phyloP scores from a whole-genome alignment of 768 basidiomycete genomes.

The Phlebiopsis flavidoalba region DNA sequence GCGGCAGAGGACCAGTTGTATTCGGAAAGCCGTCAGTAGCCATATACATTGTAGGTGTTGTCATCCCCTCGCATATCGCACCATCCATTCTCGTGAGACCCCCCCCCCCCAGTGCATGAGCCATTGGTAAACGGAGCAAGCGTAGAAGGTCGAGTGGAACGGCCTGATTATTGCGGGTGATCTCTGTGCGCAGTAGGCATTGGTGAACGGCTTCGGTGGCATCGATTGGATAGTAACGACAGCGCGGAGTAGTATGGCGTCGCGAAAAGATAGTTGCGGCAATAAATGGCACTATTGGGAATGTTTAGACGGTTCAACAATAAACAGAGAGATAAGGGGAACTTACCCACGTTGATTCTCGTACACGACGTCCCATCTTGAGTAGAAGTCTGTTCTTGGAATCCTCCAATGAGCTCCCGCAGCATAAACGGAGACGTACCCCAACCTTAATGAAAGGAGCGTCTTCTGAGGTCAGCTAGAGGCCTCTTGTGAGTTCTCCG shows the following conservation, averaged over 20 bases:
- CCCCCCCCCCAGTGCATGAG: slow-evolving; percentile 75
- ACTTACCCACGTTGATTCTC: slow-evolving; percentile 79
- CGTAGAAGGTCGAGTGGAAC: slow-evolving; percentile 50
- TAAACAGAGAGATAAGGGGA: background rate
- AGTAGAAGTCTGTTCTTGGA: slow-evolving; percentile 47
- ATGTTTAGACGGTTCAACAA: background rate
- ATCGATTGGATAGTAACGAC: slow-evolving; percentile 65
- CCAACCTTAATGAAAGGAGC: slow-evolving; percentile 13
- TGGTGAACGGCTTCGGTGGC: slow-evolving; percentile 75
- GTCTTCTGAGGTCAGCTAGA: background rate
- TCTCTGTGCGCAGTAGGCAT: slow-evolving; percentile 37
- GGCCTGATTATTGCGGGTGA: slow-evolving; percentile 42
- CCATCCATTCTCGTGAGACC: slow-evolving; percentile 79
- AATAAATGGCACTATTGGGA: slow-evolving; percentile 38
- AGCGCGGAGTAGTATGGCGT: slow-evolving; percentile 67
- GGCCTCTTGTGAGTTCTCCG: background rate
- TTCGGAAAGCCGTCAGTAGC: slow-evolving; percentile 86
- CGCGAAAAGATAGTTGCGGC: slow-evolving; percentile 74
- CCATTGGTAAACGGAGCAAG: slow-evolving; percentile 78
- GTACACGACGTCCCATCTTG: slow-evolving; percentile 75
- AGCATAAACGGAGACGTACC: slow-evolving; percentile 1
- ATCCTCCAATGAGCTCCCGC: slow-evolving; percentile 14
- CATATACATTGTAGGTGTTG: no score
- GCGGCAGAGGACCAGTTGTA: slow-evolving; percentile 80
- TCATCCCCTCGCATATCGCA: slow-evolving; percentile 80